Base-by-base conservation (phyloP, 148 eudicot species). In the Nepenthes gracilis region DNA sequence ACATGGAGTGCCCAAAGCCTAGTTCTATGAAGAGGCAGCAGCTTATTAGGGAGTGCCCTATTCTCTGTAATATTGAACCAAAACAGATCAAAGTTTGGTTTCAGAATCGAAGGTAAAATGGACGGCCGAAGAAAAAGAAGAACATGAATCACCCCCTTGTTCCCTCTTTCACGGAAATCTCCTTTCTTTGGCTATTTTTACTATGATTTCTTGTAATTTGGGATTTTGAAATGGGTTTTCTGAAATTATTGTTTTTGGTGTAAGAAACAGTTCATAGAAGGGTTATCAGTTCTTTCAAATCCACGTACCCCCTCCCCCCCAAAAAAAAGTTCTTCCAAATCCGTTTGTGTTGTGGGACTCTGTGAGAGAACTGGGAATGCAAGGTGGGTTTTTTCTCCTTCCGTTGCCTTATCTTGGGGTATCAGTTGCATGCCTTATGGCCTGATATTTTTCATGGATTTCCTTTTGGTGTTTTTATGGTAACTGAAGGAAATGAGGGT, bases 1-100 rank as follows among this genome's bases (percentile, higher is more conserved):
- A 65, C 35, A 33, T 55, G 60, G 68, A 65, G 43, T 65, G 68
- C 68, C 68, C 68, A 54, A 65, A 65, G 14, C 68, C 68, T 6
- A 65, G 54, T 33, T 64, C 67, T 53, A 35, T 64, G 50, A 53
- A 59, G 45, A 54, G 67, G 49, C 67, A 64, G 35, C 68, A 65
- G 68, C 38, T 65, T n/a, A 57, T 65, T 12, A 55, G 61, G 52
- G 68, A 65, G 43, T 65, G 61, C 10, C 68, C 68, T 43, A 65
- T 65, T 65, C 68, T 65, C 61, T 65, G 54, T 34, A 65, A 65
- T 47, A 65, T 65, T 35, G 68, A 65, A 43, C 61, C 68, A 12
- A 65, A 65, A n/a, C 68, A 65, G 68, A 65, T 65, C 60, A 65
- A 65, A 65, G 68, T 65, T 35, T 65, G 68, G 68, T 65, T 65